Evolutionary conservation across 2,329 filamentous ascomycete genomes (phyloP).

Genomic region (Orbilia javanica): DNA sequence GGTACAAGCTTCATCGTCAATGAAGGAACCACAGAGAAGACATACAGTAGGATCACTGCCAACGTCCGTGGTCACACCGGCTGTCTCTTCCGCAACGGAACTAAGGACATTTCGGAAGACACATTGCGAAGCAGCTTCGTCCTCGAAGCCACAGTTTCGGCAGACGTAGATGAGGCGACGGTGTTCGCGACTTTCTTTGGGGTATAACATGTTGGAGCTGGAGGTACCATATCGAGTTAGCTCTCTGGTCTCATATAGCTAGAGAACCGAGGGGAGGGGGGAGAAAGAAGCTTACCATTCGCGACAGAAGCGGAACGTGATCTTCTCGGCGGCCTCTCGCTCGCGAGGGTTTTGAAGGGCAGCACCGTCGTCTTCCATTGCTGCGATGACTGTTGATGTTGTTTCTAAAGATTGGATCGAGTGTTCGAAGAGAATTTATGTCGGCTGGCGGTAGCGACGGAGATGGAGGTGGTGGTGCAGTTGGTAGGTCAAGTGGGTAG

Average conservation of each 20-base stretch:
- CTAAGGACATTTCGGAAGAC: slow-evolving; percentile 96
- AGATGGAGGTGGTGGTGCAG: background rate
- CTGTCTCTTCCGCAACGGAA: slow-evolving; percentile 91
- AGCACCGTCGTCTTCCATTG: slow-evolving; percentile 53
- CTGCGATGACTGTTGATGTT: background rate
- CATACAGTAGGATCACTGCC: slow-evolving; percentile 98
- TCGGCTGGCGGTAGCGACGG: background rate
- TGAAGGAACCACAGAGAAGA: slow-evolving; percentile 65
- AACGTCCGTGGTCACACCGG: slow-evolving; percentile 97
- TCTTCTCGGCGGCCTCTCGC: slow-evolving; percentile 73
- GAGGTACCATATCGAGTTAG: background rate
- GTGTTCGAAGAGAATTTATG: background rate
- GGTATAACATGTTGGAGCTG: slow-evolving; percentile 96
- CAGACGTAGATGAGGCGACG: slow-evolving; percentile 94
- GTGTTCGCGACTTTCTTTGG: slow-evolving; percentile 87
- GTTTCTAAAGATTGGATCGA: background rate
- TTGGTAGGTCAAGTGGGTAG: background rate
- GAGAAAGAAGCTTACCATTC: slow-evolving; percentile 76
- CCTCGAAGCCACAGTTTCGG: slow-evolving; percentile 92
- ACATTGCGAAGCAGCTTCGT: slow-evolving; percentile 86
- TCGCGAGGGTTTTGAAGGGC: slow-evolving; percentile 56
- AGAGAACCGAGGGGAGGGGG: background rate
- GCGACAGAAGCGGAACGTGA: slow-evolving; percentile 97
- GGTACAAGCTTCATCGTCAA: background rate
- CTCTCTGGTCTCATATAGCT: slow-evolving; percentile 21